Evolutionary conservation across 2,329 filamentous ascomycete genomes (phyloP).

Genomic region (Chalara sp.): DNA sequence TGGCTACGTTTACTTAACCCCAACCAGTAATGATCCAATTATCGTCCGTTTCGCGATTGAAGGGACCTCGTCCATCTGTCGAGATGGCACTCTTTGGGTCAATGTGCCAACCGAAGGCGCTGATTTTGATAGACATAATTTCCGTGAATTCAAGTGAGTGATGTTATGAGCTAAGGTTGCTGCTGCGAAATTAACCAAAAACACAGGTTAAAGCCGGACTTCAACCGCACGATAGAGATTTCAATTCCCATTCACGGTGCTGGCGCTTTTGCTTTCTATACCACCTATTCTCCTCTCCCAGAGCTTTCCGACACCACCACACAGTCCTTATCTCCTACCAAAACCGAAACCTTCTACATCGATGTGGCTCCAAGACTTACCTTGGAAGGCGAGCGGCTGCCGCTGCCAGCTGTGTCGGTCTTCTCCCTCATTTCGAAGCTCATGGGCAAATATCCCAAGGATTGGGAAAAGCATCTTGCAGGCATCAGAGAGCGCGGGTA

Average conservation of each 20-base stretch:
- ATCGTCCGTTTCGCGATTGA: conserved; percentile 84
- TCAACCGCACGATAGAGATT: conserved; percentile 86
- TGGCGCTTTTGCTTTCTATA: conserved; percentile 91
- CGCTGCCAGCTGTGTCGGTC: conserved; percentile 79
- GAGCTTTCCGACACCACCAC: conserved; percentile 49
- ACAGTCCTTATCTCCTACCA: conserved; percentile 47
- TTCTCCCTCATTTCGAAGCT: conserved; percentile 97
- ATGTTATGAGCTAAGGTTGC: not conserved
- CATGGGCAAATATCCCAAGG: conserved; percentile 84
- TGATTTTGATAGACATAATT: conserved; percentile 70
- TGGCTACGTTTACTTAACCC: conserved; percentile 85
- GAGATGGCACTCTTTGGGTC: conserved; percentile 91
- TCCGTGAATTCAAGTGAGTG: conserved; percentile 82
- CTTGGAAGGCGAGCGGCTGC: conserved; percentile 67
- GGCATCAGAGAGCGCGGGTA: conserved; percentile 90
- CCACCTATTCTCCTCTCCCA: conserved; percentile 83
- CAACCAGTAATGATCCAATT: conserved; percentile 66
- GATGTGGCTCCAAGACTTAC: conserved; percentile 80
- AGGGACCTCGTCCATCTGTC: conserved; percentile 91
- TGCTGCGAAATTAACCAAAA: conserved; percentile 7
- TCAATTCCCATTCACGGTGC: conserved; percentile 77
- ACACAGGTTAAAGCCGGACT: conserved; percentile 75
- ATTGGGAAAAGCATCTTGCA: conserved; percentile 84
- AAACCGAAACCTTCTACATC: conserved; percentile 80
- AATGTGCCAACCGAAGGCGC: conserved; percentile 79